Evolutionary conservation across 2,329 filamentous ascomycete species (phyloP).

Genomic region (Xylaria sp.): DNA sequence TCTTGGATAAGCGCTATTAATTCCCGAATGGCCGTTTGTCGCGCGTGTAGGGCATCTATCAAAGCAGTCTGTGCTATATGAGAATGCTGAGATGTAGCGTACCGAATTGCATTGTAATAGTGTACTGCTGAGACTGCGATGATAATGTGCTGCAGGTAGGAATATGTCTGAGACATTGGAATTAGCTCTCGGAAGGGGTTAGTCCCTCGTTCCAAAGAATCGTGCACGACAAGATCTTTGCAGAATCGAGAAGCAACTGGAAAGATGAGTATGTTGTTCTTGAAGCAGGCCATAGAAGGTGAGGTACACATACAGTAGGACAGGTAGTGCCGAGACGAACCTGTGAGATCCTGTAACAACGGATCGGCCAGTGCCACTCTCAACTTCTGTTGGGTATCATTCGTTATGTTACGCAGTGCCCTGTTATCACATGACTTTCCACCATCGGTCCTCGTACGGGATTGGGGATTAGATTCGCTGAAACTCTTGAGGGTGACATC

Average conservation of each 20-base stretch:
- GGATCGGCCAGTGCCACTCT: conserved; percentile 61
- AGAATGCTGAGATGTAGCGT: conserved; percentile 45
- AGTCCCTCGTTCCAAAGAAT: conserved; percentile 52
- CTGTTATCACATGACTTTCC: background rate
- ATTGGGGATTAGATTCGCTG: conserved; percentile 33
- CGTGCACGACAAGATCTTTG: conserved; percentile 64
- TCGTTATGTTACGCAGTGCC: background rate
- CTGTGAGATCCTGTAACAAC: conserved; percentile 64
- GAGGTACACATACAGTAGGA: conserved; percentile 60
- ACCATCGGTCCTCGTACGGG: conserved; percentile 24
- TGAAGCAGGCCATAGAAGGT: background rate
- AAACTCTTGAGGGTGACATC: conserved; percentile 21
- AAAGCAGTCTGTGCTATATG: conserved; percentile 51
- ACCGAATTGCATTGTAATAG: conserved; percentile 58
- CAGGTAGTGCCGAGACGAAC: conserved; percentile 59
- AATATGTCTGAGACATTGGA: conserved; percentile 58
- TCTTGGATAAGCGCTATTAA: conserved; percentile 55
- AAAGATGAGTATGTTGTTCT: conserved; percentile 11
- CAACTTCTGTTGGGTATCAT: conserved; percentile 22
- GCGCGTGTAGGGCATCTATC: conserved; percentile 60
- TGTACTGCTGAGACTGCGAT: conserved; percentile 62
- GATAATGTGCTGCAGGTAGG: conserved; percentile 61
- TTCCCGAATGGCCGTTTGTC: conserved; percentile 59
- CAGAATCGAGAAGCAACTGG: conserved; percentile 55
- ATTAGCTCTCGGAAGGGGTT: conserved; percentile 63